Evolutionary conservation across 768 basidiomycete species (phyloP).

Genomic region (Austroboletus eburneus): DNA sequence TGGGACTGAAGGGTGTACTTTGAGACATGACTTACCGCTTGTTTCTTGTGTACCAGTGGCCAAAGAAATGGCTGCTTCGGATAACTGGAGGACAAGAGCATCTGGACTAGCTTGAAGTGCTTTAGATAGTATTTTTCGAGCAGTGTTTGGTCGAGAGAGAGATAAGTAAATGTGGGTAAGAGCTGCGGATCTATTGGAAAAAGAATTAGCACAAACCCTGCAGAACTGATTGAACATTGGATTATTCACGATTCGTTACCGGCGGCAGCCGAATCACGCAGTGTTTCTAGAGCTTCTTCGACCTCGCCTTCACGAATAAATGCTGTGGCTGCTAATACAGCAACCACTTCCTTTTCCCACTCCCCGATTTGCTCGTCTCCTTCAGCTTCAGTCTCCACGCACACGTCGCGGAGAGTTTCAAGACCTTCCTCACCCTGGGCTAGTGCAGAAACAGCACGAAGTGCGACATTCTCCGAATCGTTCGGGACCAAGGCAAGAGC

Average conservation of each 20-base stretch:
- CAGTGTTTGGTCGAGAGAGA: slow-evolving; percentile 83
- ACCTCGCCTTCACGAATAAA: slow-evolving; percentile 81
- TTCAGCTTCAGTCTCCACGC: slow-evolving; percentile 81
- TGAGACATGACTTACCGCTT: slow-evolving; percentile 32
- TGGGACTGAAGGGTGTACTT: not conserved
- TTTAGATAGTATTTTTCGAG: slow-evolving; percentile 78
- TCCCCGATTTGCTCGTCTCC: slow-evolving; percentile 59
- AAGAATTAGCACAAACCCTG: not conserved
- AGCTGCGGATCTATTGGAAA: slow-evolving; percentile 60
- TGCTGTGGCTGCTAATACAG: slow-evolving; percentile 81
- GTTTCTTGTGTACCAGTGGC: slow-evolving; percentile 72
- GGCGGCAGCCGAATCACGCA: slow-evolving; percentile 64
- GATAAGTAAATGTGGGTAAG: slow-evolving; percentile 86
- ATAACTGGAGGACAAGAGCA: slow-evolving; percentile 82
- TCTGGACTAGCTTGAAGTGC: slow-evolving; percentile 88
- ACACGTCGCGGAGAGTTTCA: slow-evolving; percentile 80
- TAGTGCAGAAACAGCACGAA: slow-evolving; percentile 69
- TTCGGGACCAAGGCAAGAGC: slow-evolving; percentile 55
- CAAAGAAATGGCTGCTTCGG: slow-evolving; percentile 79
- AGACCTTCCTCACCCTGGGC: slow-evolving; percentile 62
- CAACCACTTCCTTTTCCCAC: slow-evolving; percentile 67
- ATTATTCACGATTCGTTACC: slow-evolving; percentile 80
- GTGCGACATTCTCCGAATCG: slow-evolving; percentile 57
- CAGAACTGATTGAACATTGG: not conserved
- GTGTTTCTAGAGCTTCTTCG: slow-evolving; percentile 89